These are phyloP conservation scores for Euphorbia schlechtendalii DNA, from an alignment of 441 rosid species.

Conservation along the genomic window DNA sequence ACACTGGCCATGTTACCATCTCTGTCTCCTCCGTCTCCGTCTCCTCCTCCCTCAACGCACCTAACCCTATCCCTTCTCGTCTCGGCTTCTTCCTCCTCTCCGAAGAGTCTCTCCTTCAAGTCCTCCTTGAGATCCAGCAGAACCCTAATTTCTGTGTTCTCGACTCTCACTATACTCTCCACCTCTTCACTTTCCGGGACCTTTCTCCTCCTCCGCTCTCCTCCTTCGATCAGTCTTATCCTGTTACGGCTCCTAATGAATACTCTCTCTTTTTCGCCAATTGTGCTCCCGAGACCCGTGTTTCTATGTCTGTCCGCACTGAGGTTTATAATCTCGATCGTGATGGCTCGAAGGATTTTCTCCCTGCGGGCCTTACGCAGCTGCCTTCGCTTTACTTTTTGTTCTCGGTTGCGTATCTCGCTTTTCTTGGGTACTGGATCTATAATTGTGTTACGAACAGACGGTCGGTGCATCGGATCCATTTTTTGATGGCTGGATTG, in stretches of 20 bases:
- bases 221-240: conserved; percentile 50
- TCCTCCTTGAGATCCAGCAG: conserved; percentile 75
- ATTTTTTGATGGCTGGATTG: conserved; percentile 67
- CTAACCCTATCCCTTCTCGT: conserved; percentile 51
- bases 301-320: conserved; percentile 74
- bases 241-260: conserved; percentile 69
- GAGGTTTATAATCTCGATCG: conserved; percentile 70
- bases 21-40: conserved; percentile 65
- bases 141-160: conserved; percentile 82
- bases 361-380: conserved; percentile 87
- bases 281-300: conserved; percentile 74
- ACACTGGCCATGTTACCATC: conserved; percentile 59
- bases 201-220: conserved; percentile 80
- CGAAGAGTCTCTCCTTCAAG: conserved; percentile 81
- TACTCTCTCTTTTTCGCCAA: conserved; percentile 90
- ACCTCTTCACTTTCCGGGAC: conserved; percentile 72
- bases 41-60: conserved; percentile 33
- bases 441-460: conserved; percentile 43
- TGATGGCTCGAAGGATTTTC: conserved; percentile 52
- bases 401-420: conserved; percentile 49
- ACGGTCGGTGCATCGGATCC: conserved; percentile 66
- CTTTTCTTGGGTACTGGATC: conserved; percentile 59
- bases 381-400: conserved; percentile 58
- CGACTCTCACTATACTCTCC: conserved; percentile 49
- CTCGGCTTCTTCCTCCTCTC: conserved; percentile 96